Base-by-base conservation (phyloP, 2,329 filamentous ascomycete genomes). In the Cladosporium sp. region DNA sequence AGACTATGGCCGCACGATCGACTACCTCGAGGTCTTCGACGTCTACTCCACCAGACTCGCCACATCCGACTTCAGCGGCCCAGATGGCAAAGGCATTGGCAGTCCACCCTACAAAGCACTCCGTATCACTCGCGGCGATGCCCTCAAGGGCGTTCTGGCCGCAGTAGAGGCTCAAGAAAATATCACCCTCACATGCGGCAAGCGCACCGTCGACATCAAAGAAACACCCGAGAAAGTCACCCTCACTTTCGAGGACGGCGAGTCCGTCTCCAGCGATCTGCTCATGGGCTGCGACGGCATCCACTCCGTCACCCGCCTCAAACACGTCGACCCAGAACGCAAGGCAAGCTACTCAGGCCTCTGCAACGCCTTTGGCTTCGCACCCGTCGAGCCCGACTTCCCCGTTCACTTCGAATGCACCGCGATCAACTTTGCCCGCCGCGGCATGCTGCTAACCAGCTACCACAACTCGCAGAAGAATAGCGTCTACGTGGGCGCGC, bases 311-410 rank as follows among this genome's bases (percentile, higher is more conserved):
- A 71, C 75, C 3, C 70, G 75, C 10, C 69, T 77, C 55, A 73
- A 71, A 59, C 75, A 77, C 60, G 74, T 77, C 55, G 75, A 78
- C 61, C 75, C 75, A 8, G 68, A 70, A 35, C 72, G 75, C 24
- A 76, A 71, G 58, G 69, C 68, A 25, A 67, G 70, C 20, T 78
- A 78, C 65, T 74, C 72, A 0, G 75, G 75, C 12, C 73, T 77
- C n/a, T 75, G 74, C 60, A 77, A 77, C 57, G 75, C 74, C 3
- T 78, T 77, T 56, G 75, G 75, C 25, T 78, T 77, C 58, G 70
- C 75, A 2, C 67, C 69, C n/a, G 68, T 75, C 12, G 65, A 70
- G 22, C 66, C 62, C 48, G 68, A 68, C 36, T 66, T 71, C 62
- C 66, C 72, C 61, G 65, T 70, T 8, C 73, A 74, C 56, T 78